Base-by-base conservation (phyloP, 495 filamentous ascomycete species). In the Aspergillus biplanus region DNA sequence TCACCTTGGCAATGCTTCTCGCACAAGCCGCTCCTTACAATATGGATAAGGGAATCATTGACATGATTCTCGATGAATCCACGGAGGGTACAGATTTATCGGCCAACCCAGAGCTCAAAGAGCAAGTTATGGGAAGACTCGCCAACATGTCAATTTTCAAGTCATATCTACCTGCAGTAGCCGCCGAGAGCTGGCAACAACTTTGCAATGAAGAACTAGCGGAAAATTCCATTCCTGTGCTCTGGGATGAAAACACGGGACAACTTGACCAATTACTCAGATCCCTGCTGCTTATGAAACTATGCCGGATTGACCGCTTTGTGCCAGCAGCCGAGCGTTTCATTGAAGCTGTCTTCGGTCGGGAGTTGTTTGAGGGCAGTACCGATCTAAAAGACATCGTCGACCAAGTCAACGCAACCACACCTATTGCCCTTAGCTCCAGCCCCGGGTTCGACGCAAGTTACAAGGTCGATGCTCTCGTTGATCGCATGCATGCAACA, bases 401-500 rank as follows among this genome's bases (percentile, higher is more conserved):
- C 55, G 83, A 85, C 42, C 91, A 97, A 75, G 91, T 97, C 60
- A 86, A 87, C 2, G 87, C 94, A 6, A 91, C 86, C 39, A 90
- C 89, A 16, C 95, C 95, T 16, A 92, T 99, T 69, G 87, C 95
- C 32, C 84, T 99, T 13, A 91, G 92, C 71, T 98, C 93, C 13
- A 96, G 88, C 68, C 93, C 95, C 58, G 95, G 95, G 58, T 99
- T 98, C 73, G 95, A 99, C 77, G 95, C 95, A 34, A 96, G 92
- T 71, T 99, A 97, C 85, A 97, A 97, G 83, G 95, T 99, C 59
- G 94, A 98, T 71, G 92, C 88, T 56, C 82, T 98, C 27, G 95
- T 98, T 27, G 92, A 97, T 73, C 86, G 89, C 65, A 89, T 85
- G 73, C 83, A 86, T 57, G 87, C 88, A 34, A 89, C 83, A 33